phyloP scores from a whole-genome alignment of 768 basidiomycete species.

The Solioccasus polychromus region DNA sequence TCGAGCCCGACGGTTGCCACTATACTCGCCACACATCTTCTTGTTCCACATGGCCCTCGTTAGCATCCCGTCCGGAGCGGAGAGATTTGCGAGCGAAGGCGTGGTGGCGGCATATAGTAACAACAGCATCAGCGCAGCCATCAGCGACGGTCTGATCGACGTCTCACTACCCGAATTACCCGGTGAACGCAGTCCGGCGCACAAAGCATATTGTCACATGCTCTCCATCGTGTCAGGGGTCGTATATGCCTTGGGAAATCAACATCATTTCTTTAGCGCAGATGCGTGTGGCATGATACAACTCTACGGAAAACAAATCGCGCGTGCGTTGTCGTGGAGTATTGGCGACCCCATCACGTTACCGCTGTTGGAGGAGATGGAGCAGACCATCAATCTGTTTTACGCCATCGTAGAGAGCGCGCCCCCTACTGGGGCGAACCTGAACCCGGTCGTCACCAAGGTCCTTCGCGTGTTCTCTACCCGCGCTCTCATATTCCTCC shows the following conservation, averaged over 20 bases:
- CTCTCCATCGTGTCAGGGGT: constrained; percentile 75
- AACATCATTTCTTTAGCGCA: constrained; percentile 75
- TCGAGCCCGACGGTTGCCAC: constrained; percentile 57
- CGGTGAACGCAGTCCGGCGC: constrained; percentile 74
- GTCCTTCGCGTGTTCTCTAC: constrained; percentile 68
- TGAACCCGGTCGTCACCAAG: constrained; percentile 50
- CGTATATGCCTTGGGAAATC: constrained; percentile 56
- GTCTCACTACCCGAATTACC: constrained; percentile 66
- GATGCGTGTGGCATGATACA: constrained; percentile 87
- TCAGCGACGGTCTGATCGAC: constrained; percentile 72
- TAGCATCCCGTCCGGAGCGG: constrained; percentile 72
- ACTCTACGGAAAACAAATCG: constrained; percentile 79
- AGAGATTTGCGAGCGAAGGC: constrained; percentile 82
- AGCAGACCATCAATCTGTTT: constrained; percentile 76
- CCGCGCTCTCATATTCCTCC: constrained; percentile 70
- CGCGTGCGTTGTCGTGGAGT: constrained; percentile 76
- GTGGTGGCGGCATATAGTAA: constrained; percentile 79
- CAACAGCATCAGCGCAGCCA: constrained; percentile 72
- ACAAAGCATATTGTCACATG: constrained; percentile 82
- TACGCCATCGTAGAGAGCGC: constrained; percentile 61
- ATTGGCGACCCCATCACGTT: constrained; percentile 74
- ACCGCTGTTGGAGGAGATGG: constrained; percentile 78
- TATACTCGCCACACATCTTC: constrained; percentile 77
- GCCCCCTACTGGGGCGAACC: constrained; percentile 14
- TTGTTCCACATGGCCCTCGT: constrained; percentile 86